Percentiles rank a stretch among this genome's conserved stretches.
Evolutionary conservation across 768 basidiomycete species (phyloP).

Genomic region (Leccinum rimulosum): DNA sequence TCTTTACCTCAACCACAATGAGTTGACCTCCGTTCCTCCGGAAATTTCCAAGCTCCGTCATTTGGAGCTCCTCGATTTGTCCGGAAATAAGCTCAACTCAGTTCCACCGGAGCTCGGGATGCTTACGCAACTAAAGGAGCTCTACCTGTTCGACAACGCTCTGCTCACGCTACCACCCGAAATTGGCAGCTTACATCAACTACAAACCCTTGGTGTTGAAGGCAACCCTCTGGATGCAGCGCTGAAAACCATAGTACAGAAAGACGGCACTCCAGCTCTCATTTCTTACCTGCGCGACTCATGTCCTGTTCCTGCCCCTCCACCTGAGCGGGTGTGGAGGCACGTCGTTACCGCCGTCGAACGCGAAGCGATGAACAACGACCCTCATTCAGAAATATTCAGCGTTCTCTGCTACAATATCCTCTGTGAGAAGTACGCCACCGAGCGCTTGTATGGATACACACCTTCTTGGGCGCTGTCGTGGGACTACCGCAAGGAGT

Average conservation of each 20-base stretch:
- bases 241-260: constrained; percentile 81
- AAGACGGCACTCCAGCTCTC: constrained; percentile 89
- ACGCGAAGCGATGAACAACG: constrained; percentile 55
- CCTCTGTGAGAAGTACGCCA: constrained; percentile 87
- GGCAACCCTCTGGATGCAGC: constrained; percentile 90
- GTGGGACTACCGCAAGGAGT: constrained; percentile 93
- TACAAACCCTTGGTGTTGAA: constrained; percentile 92
- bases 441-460: constrained; percentile 88
- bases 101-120: constrained; percentile 90
- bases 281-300: constrained; percentile 91
- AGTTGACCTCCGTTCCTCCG: constrained; percentile 71
- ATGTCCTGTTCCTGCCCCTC: constrained; percentile 77
- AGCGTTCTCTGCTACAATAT: constrained; percentile 91
- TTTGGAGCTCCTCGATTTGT: constrained; percentile 87
- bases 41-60: constrained; percentile 82
- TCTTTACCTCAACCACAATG: constrained; percentile 96
- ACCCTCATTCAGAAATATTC: constrained; percentile 72
- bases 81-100: constrained; percentile 75
- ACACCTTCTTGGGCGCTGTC: constrained; percentile 94
- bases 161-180: constrained; percentile 82
- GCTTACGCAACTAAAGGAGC: constrained; percentile 84
- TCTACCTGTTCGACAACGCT: constrained; percentile 95
- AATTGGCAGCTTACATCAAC: constrained; percentile 85
- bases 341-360: constrained; percentile 56
- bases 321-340: constrained; percentile 80